These are phyloP conservation scores for Circinella umbellata DNA, from an alignment of 371 early-diverging fungal genomes.

Conservation along the genomic window DNA sequence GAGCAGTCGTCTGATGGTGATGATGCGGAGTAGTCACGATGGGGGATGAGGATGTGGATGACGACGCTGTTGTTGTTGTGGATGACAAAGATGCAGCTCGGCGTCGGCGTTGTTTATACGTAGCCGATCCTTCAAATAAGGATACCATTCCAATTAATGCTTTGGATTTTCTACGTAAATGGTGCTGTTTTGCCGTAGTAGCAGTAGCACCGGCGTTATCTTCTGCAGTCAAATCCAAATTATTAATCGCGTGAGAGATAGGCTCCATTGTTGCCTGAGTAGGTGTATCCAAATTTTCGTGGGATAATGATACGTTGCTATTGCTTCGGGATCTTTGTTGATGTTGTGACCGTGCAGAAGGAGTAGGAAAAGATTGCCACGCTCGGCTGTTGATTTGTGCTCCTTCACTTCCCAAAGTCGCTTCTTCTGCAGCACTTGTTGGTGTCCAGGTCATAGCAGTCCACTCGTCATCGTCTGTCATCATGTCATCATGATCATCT, in stretches of 20 bases:
- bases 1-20: neutral
- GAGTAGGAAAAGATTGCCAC: neutral
- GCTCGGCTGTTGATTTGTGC: neutral
- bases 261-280: neutral
- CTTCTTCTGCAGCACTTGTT: neutral
- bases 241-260: slow-evolving; percentile 4
- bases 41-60: neutral
- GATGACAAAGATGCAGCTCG: slow-evolving; percentile 35
- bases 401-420: neutral
- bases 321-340: slow-evolving; percentile 1
- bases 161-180: slow-evolving; percentile 30
- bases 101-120: slow-evolving; percentile 76
- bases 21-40: slow-evolving; percentile 2
- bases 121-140: slow-evolving; percentile 72
- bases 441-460: slow-evolving; percentile 4
- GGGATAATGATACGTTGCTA: slow-evolving; percentile 4
- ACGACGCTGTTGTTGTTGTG: neutral
- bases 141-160: slow-evolving; percentile 65
- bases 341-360: neutral
- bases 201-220: neutral
- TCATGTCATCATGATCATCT: slow-evolving; percentile 4
- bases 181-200: neutral
- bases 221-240: slow-evolving; percentile 4
- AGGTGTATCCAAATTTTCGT: neutral
- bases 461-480: slow-evolving; percentile 7